Base-by-base conservation (phyloP, 1,284 basidiomycete species). In the Ganoderma multipileum region DNA sequence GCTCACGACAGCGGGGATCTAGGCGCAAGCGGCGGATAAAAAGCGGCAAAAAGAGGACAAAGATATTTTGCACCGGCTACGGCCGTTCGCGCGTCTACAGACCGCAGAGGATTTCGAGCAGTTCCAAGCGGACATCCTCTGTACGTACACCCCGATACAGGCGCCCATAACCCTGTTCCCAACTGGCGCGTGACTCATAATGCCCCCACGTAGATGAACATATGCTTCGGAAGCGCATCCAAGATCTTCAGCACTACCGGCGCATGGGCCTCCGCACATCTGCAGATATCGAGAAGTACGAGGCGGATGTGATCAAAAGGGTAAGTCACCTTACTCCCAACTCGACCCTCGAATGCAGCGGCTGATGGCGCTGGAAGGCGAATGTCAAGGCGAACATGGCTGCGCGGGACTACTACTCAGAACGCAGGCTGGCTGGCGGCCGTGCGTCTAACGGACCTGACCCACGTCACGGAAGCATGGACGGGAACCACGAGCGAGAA, bases 31-130 rank as follows among this genome's bases (percentile, higher is more conserved):
- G 11, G 87, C 88, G 0, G 98, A 99, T 74, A 93, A 96, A 81
- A 97, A 97, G 78, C 86, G 95, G 26, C 88, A 89, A 18, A 94
- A 95, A 75, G 97, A 99, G 71, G 97, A 99, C 77, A 90, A 93
- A 73, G 97, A 99, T 72, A 89, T 99, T 65, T 80, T 97, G 26
- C 90, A 95, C 75, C 91, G 97, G 42, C 87, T 97, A 70, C 94
- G 97, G 75, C 95, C 96, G 20, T 98, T 99, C 80, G 91, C 97
- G 30, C 91, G 94, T 68, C 83, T 99, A 59, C 96, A 98, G 80
- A 97, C 96, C 0, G 92, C 95, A 0, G 89, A 93, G 68, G 97
- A 99, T 79, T 98, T 95, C 75, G 97, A 99, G 78, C 85, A 86
- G 3, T 94, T 99, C 76, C 86, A 93, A 38, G 89, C 96, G 28